Evolutionary conservation across 768 basidiomycete genomes (phyloP).

Genomic region (Leccinum pellstonianum): DNA sequence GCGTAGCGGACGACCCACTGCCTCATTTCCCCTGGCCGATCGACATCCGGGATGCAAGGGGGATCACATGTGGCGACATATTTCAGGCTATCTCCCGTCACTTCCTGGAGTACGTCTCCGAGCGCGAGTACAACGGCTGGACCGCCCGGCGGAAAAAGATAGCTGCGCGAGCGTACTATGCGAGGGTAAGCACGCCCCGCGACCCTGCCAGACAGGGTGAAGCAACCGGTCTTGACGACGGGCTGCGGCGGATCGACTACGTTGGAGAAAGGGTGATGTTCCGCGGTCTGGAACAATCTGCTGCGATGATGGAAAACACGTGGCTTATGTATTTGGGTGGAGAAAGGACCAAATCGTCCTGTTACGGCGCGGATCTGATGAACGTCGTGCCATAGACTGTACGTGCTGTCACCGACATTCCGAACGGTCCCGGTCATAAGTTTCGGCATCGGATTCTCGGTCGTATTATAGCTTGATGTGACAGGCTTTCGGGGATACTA

Average conservation of each 20-base stretch:
- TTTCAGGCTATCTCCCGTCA: not conserved
- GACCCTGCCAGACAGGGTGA: not conserved
- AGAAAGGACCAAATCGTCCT: not conserved
- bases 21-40: not conserved
- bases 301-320: not conserved
- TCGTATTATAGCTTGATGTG: too few relatives aligned
- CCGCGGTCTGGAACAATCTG: conserved; percentile 1
- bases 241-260: conserved; percentile 2
- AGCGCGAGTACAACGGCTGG: not conserved
- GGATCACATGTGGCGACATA: not conserved
- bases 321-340: not conserved
- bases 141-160: not conserved
- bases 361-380: not conserved
- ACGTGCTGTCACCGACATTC: too few relatives aligned
- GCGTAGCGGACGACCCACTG: not conserved
- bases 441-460: too few relatives aligned
- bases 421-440: too few relatives aligned
- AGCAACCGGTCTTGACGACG: not conserved
- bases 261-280: not conserved
- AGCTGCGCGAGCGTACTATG: not conserved
- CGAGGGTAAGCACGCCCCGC: not conserved
- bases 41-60: not conserved
- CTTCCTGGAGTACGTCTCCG: not conserved
- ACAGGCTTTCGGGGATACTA: too few relatives aligned
- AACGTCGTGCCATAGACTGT: too few relatives aligned